Evolutionary conservation across 768 basidiomycete genomes (phyloP), one percentile per base, ranked within the genome.

Genomic region (Lactarius vividus): DNA sequence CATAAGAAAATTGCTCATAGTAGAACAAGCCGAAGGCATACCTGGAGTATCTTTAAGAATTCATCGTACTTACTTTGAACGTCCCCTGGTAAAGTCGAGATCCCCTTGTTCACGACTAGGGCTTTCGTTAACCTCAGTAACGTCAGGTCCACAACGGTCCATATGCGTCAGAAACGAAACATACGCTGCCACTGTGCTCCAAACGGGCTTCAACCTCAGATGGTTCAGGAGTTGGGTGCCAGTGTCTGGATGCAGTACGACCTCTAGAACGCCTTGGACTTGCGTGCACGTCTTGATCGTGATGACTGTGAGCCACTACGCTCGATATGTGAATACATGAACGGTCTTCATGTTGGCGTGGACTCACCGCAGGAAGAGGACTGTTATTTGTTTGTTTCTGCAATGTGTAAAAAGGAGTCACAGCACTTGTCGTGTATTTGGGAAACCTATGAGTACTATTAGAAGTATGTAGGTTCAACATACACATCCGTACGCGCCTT

Each of bases 241-340:
- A 5, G 58, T 11, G 4, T 7, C 1, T 40, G 29, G 29, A 18
- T 2, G n/a, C 44, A 39, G 31, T 31, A 58, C n/a, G 20, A 68
- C 57, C 28, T 61, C 57, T n/a, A 62, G 23, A 28, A 61, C 52
- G 20, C 67, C 67, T 13, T 68, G 44, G 4, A 68, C 37, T 0
- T 66, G 37, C 64, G 66, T 68, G 28, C 39, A 61, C 33, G 67
- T 58, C 20, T 68, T 35, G 18, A 68, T 44, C 15, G 64, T 66
- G 44, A 55, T 10, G 20, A 62, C 42, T 10, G 42, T 46, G 40
- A 62, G 40, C 61, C 65, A 66, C 65, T 66, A 37, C 6, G 3
- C 20, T 8, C 23, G 18, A 57, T 9, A 62, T 33, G 40, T 66
- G 31, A 66, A 44, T 44, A 35, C 4, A 44, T 18, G 9, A 29